phyloP scores from a whole-genome alignment of 371 early-diverging fungal genomes.

The Actinomortierella wolfii region DNA sequence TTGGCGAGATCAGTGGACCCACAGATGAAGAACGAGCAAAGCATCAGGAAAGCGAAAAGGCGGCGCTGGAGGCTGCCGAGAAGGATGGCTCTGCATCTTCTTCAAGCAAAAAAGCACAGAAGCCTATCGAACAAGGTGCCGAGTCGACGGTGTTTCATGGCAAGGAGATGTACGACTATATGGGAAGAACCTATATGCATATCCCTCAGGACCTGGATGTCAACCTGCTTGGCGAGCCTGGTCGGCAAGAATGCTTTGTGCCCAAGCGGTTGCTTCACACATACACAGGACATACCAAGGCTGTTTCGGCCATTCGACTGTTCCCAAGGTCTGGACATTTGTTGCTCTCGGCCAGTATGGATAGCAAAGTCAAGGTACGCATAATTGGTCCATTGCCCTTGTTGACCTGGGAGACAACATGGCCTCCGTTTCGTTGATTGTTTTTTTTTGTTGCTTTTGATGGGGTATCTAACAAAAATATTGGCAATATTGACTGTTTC shows the following conservation, averaged over 20 bases:
- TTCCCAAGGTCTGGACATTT: conserved; percentile 92
- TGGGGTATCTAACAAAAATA: too few species aligned
- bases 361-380: conserved; percentile 84
- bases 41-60: conserved; percentile 26
- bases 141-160: conserved; percentile 84
- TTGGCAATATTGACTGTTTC: neutral
- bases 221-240: conserved; percentile 75
- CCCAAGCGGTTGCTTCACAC: conserved; percentile 90
- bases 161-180: conserved; percentile 80
- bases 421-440: too few species aligned
- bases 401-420: too few species aligned
- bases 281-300: conserved; percentile 93
- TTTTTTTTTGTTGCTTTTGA: neutral
- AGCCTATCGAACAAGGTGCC: conserved; percentile 49
- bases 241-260: conserved; percentile 79
- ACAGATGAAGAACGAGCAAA: conserved; percentile 52
- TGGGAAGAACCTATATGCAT: conserved; percentile 95
- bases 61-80: conserved; percentile 28
- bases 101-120: conserved; percentile 20
- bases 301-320: conserved; percentile 89
- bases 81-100: conserved; percentile 3
- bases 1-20: conserved; percentile 63
- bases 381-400: too few species aligned
- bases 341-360: conserved; percentile 91
- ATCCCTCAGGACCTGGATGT: conserved; percentile 87